These are phyloP conservation scores for Aschersonia sp. DNA, from an alignment of 2,329 filamentous ascomycete genomes.

Conservation along the genomic window DNA sequence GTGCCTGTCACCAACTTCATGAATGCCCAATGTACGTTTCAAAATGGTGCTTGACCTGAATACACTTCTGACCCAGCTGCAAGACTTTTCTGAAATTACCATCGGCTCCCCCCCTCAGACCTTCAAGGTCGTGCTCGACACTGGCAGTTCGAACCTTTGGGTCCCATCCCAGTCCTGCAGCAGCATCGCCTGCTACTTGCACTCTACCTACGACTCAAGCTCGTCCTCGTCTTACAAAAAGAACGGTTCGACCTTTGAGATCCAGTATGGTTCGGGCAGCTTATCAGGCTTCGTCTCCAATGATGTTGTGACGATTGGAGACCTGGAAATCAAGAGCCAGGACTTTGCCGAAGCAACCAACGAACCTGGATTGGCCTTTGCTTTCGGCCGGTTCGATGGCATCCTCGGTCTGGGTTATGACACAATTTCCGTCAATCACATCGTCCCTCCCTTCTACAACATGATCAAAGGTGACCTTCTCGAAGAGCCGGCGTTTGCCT, in stretches of 20 bases:
- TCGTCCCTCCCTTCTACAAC: slow-evolving; percentile 91
- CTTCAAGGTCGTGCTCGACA: slow-evolving; percentile 98
- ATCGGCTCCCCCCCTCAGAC: slow-evolving; percentile 83
- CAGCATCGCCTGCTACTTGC: slow-evolving; percentile 96
- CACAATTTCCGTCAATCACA: slow-evolving; percentile 91
- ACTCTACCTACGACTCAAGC: slow-evolving; percentile 89
- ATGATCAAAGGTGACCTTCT: slow-evolving; percentile 82
- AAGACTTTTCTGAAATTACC: slow-evolving; percentile 93
- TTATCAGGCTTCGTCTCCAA: slow-evolving; percentile 88
- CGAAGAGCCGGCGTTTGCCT: slow-evolving; percentile 87
- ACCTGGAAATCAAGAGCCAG: slow-evolving; percentile 76
- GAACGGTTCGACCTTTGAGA: slow-evolving; percentile 87
- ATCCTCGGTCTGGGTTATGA: slow-evolving; percentile 92
- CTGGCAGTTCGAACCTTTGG: slow-evolving; percentile 98
- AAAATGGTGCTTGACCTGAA: background rate
- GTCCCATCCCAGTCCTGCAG: slow-evolving; percentile 80
- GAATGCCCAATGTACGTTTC: slow-evolving; percentile 84
- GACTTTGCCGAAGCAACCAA: slow-evolving; percentile 92
- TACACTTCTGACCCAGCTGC: background rate
- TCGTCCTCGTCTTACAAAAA: slow-evolving; percentile 81
- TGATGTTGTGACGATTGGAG: slow-evolving; percentile 75
- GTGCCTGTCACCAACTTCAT: slow-evolving; percentile 94
- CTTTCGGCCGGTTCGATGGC: slow-evolving; percentile 93
- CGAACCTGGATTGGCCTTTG: slow-evolving; percentile 93
- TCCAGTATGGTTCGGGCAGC: slow-evolving; percentile 88